Percentiles rank a stretch among this genome's conserved stretches.
phyloP scores from a whole-genome alignment of 352 stramenopile genomes.

The Pythium oligandrum region DNA sequence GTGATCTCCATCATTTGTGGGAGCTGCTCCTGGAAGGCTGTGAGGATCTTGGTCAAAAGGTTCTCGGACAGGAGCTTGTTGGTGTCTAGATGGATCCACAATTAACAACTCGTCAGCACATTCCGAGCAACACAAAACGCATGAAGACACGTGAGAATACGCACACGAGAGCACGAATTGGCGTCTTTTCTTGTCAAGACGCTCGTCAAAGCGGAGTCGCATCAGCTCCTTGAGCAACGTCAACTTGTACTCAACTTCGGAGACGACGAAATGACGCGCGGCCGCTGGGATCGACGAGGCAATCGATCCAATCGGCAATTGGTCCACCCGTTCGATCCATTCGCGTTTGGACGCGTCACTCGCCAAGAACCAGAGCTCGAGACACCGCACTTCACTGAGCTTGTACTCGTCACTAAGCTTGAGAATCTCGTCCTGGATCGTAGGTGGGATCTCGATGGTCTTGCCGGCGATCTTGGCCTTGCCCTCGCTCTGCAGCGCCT shows the following conservation, averaged over 20 bases:
- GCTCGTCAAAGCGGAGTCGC: slow-evolving; percentile 54
- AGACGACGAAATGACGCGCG: slow-evolving; percentile 70
- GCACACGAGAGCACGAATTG: slow-evolving; percentile 56
- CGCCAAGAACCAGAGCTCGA: slow-evolving; percentile 75
- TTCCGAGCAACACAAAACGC: background rate
- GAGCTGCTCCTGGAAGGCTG: slow-evolving; percentile 42
- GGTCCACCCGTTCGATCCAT: slow-evolving; percentile 68
- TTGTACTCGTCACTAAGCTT: slow-evolving; percentile 79
- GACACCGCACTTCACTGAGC: slow-evolving; percentile 53
- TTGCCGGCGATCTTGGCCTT: slow-evolving; percentile 55
- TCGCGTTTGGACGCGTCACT: slow-evolving; percentile 64
- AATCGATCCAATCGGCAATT: slow-evolving; percentile 38
- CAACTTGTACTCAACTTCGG: slow-evolving; percentile 72
- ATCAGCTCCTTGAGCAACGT: slow-evolving; percentile 73
- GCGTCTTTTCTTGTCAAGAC: slow-evolving; percentile 44
- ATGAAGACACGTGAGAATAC: background rate
- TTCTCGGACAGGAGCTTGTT: slow-evolving; percentile 56
- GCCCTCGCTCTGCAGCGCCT: slow-evolving; percentile 54
- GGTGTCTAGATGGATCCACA: slow-evolving; percentile 24
- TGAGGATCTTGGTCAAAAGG: slow-evolving; percentile 46
- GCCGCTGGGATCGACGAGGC: slow-evolving; percentile 55
- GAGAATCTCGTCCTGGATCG: slow-evolving; percentile 80
- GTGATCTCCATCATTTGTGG: slow-evolving; percentile 50
- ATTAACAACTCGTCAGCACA: slow-evolving; percentile 1
- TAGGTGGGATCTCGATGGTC: slow-evolving; percentile 61